Conservation (phyloP, 805 yeast species). For the Candida jianshihensis region DNA sequence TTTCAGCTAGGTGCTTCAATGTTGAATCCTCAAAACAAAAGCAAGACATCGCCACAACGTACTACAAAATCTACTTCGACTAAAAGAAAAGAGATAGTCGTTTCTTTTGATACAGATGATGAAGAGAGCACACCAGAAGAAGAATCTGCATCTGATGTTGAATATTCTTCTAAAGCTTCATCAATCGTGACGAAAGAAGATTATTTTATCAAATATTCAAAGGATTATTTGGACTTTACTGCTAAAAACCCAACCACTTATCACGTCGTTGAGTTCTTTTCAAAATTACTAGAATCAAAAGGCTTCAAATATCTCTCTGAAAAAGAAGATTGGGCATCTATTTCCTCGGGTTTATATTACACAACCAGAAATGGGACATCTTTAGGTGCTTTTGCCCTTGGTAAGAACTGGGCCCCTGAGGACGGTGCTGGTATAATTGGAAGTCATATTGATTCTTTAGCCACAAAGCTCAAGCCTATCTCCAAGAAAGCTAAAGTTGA, state of each 20-base stretch:
- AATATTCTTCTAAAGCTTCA: constrained; percentile 1
- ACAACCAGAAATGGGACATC: constrained; percentile 65
- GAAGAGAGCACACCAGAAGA: constrained; percentile 19
- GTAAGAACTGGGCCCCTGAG: constrained; percentile 56
- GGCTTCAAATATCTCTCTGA: constrained; percentile 68
- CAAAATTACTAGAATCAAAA: constrained; percentile 38
- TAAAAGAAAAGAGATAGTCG: constrained; percentile 3
- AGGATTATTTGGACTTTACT: constrained; percentile 65
- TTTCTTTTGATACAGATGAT: constrained; percentile 18
- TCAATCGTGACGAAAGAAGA: constrained; percentile 11
- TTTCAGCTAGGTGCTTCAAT: constrained; percentile 18
- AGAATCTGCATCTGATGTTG: constrained; percentile 7
- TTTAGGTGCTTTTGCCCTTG: constrained; percentile 64
- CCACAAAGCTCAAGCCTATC: constrained; percentile 64
- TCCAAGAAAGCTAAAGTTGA: constrained; percentile 55
- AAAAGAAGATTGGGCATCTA: constrained; percentile 34
- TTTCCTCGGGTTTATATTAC: constrained; percentile 49
- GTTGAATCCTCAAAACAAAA: constrained; percentile 11
- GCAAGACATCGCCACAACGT: too few relatives aligned
- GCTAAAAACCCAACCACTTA: constrained; percentile 66
- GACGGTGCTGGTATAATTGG: constrained; percentile 67
- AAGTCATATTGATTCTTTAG: constrained; percentile 68
- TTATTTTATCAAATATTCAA: constrained; percentile 26
- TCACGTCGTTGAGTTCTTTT: constrained; percentile 57
- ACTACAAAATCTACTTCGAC: too few relatives aligned